These are phyloP conservation scores for Mortierella sp. DNA, from an alignment of 371 early-diverging fungal species.

Conservation along the genomic window DNA sequence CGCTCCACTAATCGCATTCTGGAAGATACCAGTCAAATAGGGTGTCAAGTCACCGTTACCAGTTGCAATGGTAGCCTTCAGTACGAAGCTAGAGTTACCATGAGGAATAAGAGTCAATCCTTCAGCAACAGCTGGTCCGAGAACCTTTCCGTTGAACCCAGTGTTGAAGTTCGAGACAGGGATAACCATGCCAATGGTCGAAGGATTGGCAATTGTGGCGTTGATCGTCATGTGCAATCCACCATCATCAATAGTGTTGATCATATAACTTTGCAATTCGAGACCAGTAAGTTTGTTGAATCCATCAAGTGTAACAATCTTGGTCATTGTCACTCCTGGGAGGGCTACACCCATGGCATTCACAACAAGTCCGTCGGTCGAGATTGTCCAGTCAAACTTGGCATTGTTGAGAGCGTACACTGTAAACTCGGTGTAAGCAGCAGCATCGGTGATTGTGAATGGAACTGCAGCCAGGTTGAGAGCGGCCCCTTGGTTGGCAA, in stretches of 20 bases:
- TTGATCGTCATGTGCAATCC: slow-evolving; percentile 51
- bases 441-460: slow-evolving; percentile 61
- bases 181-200: slow-evolving; percentile 56
- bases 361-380: slow-evolving; percentile 61
- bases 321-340: slow-evolving; percentile 66
- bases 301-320: slow-evolving; percentile 66
- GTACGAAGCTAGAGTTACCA: slow-evolving; percentile 26
- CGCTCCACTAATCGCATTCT: slow-evolving; percentile 30
- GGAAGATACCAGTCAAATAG: slow-evolving; percentile 28
- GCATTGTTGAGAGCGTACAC: slow-evolving; percentile 64
- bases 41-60: slow-evolving; percentile 23
- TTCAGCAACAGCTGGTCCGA: slow-evolving; percentile 41
- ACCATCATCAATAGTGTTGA: slow-evolving; percentile 29
- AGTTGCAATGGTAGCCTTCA: slow-evolving; percentile 36
- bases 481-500: slow-evolving; percentile 63
- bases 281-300: slow-evolving; percentile 54
- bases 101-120: slow-evolving; percentile 39
- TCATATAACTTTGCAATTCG: slow-evolving; percentile 15
- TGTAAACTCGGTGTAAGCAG: slow-evolving; percentile 65
- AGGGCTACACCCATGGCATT: slow-evolving; percentile 68
- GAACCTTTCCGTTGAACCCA: slow-evolving; percentile 24
- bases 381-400: slow-evolving; percentile 69
- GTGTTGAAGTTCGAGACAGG: slow-evolving; percentile 40
- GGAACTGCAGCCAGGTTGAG: slow-evolving; percentile 58
- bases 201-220: slow-evolving; percentile 47